Conservation (phyloP, 306 rosid genomes). For the Quercus robur region DNA sequence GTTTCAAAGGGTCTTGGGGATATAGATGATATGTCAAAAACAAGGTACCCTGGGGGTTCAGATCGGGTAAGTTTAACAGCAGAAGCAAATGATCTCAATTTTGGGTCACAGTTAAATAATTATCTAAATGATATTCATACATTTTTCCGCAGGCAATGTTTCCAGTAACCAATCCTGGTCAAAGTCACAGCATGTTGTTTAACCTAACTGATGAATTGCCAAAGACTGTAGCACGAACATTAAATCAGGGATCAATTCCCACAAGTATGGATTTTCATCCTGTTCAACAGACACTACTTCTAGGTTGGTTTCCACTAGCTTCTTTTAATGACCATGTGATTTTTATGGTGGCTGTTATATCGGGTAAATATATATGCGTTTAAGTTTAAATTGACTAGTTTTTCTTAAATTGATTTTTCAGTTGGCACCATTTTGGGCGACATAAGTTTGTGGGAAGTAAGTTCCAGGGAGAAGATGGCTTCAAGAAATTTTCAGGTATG, state of each 20-base stretch:
- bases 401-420: not conserved
- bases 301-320: constrained; percentile 15
- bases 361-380: not conserved
- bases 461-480: constrained; percentile 10
- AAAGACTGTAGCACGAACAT: constrained; percentile 8
- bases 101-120: not conserved
- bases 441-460: constrained; percentile 26
- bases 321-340: not conserved
- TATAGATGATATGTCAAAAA: constrained; percentile 14
- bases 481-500: constrained; percentile 27
- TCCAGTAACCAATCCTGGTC: not conserved
- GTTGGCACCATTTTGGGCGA: constrained; percentile 25
- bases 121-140: not conserved
- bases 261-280: constrained; percentile 33
- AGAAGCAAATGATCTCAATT: not conserved
- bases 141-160: not conserved
- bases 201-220: constrained; percentile 19
- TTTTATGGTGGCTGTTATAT: not conserved
- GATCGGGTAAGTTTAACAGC: constrained; percentile 17
- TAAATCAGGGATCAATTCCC: constrained; percentile 13
- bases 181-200: not conserved
- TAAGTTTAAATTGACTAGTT: not conserved
- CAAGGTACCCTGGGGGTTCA: not conserved
- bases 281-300: constrained; percentile 14
- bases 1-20: not conserved